Evolutionary conservation across 306 rosid genomes (phyloP).

Genomic region (Vigna mungo): DNA sequence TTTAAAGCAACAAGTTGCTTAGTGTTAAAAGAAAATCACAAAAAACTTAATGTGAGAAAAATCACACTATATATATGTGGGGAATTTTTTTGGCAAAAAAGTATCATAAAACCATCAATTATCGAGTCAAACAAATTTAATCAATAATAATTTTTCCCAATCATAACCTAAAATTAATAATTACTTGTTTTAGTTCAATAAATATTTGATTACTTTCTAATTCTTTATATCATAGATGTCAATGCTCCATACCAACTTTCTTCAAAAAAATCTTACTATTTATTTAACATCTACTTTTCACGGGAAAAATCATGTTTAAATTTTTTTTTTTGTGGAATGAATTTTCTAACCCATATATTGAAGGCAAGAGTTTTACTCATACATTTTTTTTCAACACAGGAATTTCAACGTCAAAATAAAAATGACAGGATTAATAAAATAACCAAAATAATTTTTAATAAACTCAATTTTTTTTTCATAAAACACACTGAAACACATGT

Average conservation of each 20-base stretch:
- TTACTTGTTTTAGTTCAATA: not conserved
- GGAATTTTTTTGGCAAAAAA: not conserved
- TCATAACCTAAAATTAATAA: not conserved
- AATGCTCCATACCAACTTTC: not conserved
- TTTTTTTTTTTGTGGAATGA: not conserved
- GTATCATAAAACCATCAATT: not conserved
- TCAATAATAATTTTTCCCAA: not conserved
- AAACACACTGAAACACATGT: not conserved
- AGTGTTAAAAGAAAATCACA: not conserved
- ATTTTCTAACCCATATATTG: not conserved
- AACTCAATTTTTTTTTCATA: not conserved
- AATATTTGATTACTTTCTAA: not conserved
- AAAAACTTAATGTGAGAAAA: not conserved
- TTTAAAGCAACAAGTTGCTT: not conserved
- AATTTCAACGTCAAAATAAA: not conserved
- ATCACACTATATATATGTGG: not conserved
- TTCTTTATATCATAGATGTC: not conserved
- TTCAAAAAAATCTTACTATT: not conserved
- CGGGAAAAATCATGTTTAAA: not conserved
- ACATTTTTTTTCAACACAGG: not conserved
- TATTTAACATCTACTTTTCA: not conserved
- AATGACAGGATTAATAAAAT: not conserved
- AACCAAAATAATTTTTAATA: not conserved
- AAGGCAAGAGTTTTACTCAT: not conserved
- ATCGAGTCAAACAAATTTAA: not conserved